Conservation (phyloP, 2,329 filamentous ascomycete species). For the Colletotrichum lindemuthianum region DNA sequence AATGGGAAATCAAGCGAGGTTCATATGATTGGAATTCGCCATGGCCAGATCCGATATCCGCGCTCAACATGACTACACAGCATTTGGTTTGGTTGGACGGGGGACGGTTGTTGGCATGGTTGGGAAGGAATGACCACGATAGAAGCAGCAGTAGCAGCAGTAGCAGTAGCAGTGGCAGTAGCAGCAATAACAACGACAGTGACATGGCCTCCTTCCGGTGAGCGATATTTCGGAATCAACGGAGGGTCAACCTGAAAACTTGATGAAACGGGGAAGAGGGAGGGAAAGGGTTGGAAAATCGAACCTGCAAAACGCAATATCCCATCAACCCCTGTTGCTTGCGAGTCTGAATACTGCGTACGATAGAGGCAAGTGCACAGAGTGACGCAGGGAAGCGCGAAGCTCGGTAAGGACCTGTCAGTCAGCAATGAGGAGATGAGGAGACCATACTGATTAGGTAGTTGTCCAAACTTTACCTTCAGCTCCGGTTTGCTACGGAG, state of each 20-base stretch:
- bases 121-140: constrained; percentile 11
- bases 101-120: background rate
- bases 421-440: background rate
- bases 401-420: background rate
- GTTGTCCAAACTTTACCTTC: background rate
- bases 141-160: background rate
- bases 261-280: constrained; percentile 6
- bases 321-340: constrained; percentile 32
- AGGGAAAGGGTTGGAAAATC: background rate
- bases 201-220: background rate
- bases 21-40: too few species aligned
- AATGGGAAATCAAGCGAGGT: too few species aligned
- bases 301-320: constrained; percentile 18
- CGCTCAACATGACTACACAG: too few species aligned
- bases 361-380: constrained; percentile 26
- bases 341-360: constrained; percentile 24
- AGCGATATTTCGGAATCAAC: constrained; percentile 21
- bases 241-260: background rate
- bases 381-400: background rate
- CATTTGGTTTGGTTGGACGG: too few species aligned
- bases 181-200: constrained; percentile 18
- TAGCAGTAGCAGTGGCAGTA: constrained; percentile 8
- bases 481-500: too few species aligned
- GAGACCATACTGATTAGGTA: background rate
- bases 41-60: too few species aligned